phyloP scores from a whole-genome alignment of 805 yeast species.

The Saccharomycopsis vini region DNA sequence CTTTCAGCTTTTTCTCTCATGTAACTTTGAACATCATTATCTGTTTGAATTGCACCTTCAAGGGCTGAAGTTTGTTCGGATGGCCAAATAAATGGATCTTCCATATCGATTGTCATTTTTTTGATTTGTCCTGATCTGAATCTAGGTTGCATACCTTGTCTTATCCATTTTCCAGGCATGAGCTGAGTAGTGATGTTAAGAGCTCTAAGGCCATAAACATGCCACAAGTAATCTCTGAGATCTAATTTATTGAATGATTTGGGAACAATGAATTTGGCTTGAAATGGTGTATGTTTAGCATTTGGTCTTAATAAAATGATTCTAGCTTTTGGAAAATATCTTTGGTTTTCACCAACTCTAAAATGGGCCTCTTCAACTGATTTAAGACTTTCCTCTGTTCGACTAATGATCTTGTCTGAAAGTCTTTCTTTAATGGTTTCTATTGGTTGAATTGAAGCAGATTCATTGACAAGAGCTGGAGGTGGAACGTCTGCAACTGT shows the following conservation, averaged over 20 bases:
- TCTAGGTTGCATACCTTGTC: constrained; percentile 51
- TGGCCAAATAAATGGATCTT: constrained; percentile 96
- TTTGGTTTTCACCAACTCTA: constrained; percentile 63
- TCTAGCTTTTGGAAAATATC: constrained; percentile 81
- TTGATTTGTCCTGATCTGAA: constrained; percentile 73
- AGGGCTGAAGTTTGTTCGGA: constrained; percentile 36
- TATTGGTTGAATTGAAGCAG: neutral
- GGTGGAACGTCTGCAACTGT: constrained; percentile 22
- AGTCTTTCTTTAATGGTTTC: neutral
- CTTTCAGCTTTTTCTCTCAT: constrained; percentile 40
- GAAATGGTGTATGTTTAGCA: constrained; percentile 96
- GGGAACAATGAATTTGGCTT: constrained; percentile 93
- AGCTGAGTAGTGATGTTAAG: constrained; percentile 81
- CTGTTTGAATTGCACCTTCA: constrained; percentile 32
- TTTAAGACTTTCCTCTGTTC: constrained; percentile 42
- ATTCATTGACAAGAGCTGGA: too few relatives aligned
- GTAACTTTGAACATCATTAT: constrained; percentile 39
- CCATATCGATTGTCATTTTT: constrained; percentile 95
- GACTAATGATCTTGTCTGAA: constrained; percentile 22
- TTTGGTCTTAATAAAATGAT: constrained; percentile 76
- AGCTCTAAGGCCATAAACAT: constrained; percentile 84
- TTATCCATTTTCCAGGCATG: constrained; percentile 57
- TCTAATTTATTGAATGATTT: constrained; percentile 88
- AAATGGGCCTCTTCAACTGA: constrained; percentile 73
- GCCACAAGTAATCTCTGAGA: constrained; percentile 85